A percentile compares a stretch with the other conserved stretches of the same genome.
These are phyloP conservation scores for Ganoderma boninense DNA, from an alignment of 1,284 basidiomycete species.

Conservation along the genomic window DNA sequence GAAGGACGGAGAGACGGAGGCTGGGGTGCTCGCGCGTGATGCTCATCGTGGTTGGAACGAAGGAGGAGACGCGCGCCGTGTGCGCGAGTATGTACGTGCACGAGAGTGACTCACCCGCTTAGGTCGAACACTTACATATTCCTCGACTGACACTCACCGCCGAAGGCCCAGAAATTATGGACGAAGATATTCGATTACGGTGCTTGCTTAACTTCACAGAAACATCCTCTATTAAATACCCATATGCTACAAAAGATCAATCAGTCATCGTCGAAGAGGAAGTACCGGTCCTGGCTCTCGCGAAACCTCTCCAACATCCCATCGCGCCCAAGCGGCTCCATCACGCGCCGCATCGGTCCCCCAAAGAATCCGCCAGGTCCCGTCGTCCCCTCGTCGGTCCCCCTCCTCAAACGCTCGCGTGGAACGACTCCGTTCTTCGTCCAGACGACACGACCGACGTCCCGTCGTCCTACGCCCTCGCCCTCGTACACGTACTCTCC, in stretches of 20 bases:
- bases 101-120: too few species aligned
- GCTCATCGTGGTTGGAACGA: background rate
- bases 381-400: too few species aligned
- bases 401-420: too few species aligned
- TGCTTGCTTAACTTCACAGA: background rate
- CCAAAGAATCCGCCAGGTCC: background rate
- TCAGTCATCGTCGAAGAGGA: slow-evolving; percentile 11
- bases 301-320: slow-evolving; percentile 11
- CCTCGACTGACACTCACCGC: too few species aligned
- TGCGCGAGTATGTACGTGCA: too few species aligned
- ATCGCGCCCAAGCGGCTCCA: slow-evolving; percentile 6
- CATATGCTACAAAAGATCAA: too few species aligned
- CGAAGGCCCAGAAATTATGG: too few species aligned
- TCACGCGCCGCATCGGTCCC: background rate
- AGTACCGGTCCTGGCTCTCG: slow-evolving; percentile 13
- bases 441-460: background rate
- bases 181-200: too few species aligned
- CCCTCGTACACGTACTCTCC: background rate
- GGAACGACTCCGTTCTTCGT: slow-evolving; percentile 1
- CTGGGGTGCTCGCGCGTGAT: slow-evolving; percentile 13
- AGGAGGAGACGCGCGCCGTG: background rate
- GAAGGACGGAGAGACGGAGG: slow-evolving; percentile 21
- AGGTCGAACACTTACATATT: too few species aligned
- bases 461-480: slow-evolving; percentile 1
- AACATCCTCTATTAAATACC: background rate